Percentiles rank a stretch among this genome's conserved stretches.
phyloP scores from a whole-genome alignment of 495 filamentous ascomycete genomes.

The Penicillium coprophilum region DNA sequence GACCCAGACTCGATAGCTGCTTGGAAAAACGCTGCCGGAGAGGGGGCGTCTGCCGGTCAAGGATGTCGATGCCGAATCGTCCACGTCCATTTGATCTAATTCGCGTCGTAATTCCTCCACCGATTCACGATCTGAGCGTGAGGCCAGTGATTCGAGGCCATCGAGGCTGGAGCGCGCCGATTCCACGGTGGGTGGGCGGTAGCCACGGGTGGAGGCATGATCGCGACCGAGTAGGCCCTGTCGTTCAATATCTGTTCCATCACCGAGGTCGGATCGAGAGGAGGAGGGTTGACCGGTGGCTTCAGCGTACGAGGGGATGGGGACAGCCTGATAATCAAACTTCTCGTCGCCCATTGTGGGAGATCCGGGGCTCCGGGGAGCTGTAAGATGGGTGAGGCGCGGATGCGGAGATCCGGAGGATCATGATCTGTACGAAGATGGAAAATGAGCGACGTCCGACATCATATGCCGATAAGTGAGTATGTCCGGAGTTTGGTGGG shows the following conservation, averaged over 20 bases:
- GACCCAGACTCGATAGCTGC: constrained; percentile 52
- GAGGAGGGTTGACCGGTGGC: constrained; percentile 65
- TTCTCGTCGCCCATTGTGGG: constrained; percentile 59
- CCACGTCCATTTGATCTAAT: constrained; percentile 86
- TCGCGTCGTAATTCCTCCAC: constrained; percentile 68
- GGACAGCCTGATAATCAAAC: constrained; percentile 63
- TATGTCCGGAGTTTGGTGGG: constrained; percentile 6
- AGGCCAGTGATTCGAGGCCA: constrained; percentile 46
- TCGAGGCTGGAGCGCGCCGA: constrained; percentile 63
- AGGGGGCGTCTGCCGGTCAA: constrained; percentile 34
- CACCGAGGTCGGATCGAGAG: constrained; percentile 61
- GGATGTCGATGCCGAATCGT: constrained; percentile 60
- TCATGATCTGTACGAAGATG: constrained; percentile 44
- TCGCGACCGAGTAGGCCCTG: constrained; percentile 54
- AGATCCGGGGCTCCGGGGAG: constrained; percentile 35
- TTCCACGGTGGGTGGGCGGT: constrained; percentile 76
- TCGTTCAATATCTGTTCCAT: constrained; percentile 60
- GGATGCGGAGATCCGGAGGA: constrained; percentile 34
- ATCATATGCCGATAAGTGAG: constrained; percentile 25
- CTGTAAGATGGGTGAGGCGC: constrained; percentile 32
- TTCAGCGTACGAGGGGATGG: constrained; percentile 96
- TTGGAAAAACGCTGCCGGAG: constrained; percentile 54
- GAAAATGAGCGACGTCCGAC: constrained; percentile 36
- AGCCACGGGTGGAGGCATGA: constrained; percentile 49
- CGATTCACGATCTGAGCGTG: constrained; percentile 45